These are phyloP conservation scores for Mucor lusitanicus DNA, from an alignment of 371 early-diverging fungal species.

Conservation along the genomic window DNA sequence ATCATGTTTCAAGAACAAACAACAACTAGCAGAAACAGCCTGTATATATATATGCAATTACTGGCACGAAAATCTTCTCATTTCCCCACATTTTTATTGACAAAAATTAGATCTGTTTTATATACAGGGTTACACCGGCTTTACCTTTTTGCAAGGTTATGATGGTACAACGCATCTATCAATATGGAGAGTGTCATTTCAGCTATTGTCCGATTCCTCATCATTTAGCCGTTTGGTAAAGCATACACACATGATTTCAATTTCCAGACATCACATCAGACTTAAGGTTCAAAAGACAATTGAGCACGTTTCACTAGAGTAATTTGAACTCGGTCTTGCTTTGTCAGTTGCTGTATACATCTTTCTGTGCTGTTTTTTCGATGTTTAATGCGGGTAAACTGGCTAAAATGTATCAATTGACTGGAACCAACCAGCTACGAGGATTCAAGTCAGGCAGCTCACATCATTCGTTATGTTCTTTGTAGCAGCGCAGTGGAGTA, in stretches of 20 bases:
- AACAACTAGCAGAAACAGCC: background rate
- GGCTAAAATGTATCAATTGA: background rate
- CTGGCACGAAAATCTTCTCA: background rate
- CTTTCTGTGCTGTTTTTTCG: background rate
- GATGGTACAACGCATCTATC: constrained; percentile 1
- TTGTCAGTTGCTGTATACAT: background rate
- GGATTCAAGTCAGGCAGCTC: background rate
- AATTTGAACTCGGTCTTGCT: background rate
- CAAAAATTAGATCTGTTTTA: background rate
- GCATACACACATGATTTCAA: background rate
- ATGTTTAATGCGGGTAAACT: background rate
- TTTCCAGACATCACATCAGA: background rate
- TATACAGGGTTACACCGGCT: constrained; percentile 7
- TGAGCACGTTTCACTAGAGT: background rate
- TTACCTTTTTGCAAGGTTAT: constrained; percentile 6
- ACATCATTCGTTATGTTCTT: background rate
- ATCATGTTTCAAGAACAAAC: background rate
- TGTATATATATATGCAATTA: background rate
- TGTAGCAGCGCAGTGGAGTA: background rate
- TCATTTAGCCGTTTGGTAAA: constrained; percentile 6
- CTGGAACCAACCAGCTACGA: background rate
- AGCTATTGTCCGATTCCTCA: constrained; percentile 8
- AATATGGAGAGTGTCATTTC: constrained; percentile 1
- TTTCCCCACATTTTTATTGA: constrained; percentile 8
- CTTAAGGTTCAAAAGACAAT: background rate